Conservation (phyloP, 768 basidiomycete genomes). For the Pholiota microspora region DNA sequence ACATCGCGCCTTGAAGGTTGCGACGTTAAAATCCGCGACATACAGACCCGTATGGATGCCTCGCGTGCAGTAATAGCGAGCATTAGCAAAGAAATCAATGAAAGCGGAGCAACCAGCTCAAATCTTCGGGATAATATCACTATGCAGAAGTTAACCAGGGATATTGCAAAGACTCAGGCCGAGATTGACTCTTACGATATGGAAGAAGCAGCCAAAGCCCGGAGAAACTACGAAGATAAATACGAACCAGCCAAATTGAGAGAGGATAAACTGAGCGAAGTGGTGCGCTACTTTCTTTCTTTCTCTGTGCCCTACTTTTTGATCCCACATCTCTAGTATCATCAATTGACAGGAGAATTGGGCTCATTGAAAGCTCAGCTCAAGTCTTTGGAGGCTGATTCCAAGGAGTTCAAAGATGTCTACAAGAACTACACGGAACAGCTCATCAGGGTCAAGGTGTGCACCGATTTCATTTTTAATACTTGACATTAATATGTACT, state of each 20-base stretch:
- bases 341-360: conserved; percentile 83
- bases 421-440: conserved; percentile 87
- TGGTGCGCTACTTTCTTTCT: conserved; percentile 40
- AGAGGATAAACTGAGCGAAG: conserved; percentile 69
- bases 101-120: conserved; percentile 64
- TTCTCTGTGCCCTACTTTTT: conserved; percentile 1
- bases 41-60: conserved; percentile 35
- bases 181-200: conserved; percentile 79
- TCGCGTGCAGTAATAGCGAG: conserved; percentile 43
- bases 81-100: conserved; percentile 78
- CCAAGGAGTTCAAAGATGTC: conserved; percentile 85
- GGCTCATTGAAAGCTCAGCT: conserved; percentile 68
- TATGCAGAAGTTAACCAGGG: conserved; percentile 62
- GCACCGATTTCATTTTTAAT: neutral
- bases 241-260: conserved; percentile 70
- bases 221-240: conserved; percentile 79
- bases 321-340: conserved; percentile 45
- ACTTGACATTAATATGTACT: neutral
- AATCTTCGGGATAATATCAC: conserved; percentile 84
- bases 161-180: conserved; percentile 64
- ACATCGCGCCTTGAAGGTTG: conserved; percentile 48
- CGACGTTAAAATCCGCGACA: conserved; percentile 35
- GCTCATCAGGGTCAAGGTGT: conserved; percentile 90
- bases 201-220: conserved; percentile 82
- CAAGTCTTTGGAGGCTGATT: conserved; percentile 62